Percentiles rank a stretch among this genome's conserved stretches.
Conservation (phyloP, 805 yeast species). For the Geotrichum ghanense region DNA sequence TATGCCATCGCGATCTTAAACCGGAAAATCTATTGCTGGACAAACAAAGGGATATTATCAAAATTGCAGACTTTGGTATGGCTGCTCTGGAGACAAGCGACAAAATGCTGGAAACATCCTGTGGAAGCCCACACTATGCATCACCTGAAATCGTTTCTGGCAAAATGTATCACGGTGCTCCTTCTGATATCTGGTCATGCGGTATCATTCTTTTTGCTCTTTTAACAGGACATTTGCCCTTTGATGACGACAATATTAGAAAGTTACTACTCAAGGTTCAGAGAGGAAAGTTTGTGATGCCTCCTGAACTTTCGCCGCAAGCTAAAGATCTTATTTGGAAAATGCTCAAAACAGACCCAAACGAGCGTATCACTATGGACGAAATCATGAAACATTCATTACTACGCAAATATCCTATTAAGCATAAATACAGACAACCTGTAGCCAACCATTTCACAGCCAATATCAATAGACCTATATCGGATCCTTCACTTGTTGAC, state of each 20-base stretch:
- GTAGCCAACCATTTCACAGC: conserved; percentile 22
- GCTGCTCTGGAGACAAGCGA: conserved; percentile 88
- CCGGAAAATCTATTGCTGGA: conserved; percentile 76
- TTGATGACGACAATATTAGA: conserved; percentile 92
- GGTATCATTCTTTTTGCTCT: conserved; percentile 91
- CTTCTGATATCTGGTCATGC: conserved; percentile 96
- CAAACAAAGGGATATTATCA: conserved; percentile 65
- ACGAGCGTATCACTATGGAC: conserved; percentile 62
- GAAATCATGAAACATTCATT: conserved; percentile 76
- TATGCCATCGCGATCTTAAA: conserved; percentile 79
- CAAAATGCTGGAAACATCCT: conserved; percentile 79
- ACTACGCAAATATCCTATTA: conserved; percentile 48
- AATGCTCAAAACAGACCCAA: conserved; percentile 79
- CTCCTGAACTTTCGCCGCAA: conserved; percentile 63
- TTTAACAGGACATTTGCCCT: conserved; percentile 89
- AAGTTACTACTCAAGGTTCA: conserved; percentile 82
- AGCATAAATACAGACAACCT: conserved; percentile 12
- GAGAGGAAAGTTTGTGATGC: conserved; percentile 78
- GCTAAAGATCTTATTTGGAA: conserved; percentile 76
- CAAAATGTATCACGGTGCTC: conserved; percentile 88
- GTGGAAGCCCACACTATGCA: conserved; percentile 98
- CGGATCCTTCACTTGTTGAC: conserved; percentile 42
- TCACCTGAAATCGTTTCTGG: conserved; percentile 98
- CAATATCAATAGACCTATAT: conserved; percentile 18
- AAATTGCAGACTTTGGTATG: conserved; percentile 98